Conservation (phyloP, 2,329 filamentous ascomycete genomes). For the Aspergillus sergii region DNA sequence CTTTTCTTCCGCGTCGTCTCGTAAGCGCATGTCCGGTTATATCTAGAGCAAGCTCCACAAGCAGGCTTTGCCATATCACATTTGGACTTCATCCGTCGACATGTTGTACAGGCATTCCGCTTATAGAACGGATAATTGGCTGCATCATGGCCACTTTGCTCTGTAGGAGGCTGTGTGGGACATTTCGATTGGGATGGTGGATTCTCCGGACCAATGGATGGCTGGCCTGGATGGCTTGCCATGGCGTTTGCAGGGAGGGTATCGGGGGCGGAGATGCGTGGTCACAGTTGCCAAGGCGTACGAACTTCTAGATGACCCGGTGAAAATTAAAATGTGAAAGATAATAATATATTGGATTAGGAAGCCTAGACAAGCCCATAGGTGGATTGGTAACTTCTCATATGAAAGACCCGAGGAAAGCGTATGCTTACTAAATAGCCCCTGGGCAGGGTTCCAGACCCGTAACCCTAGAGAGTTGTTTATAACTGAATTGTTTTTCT, state of each 20-base stretch:
- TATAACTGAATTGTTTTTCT: no score
- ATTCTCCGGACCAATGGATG: neutral
- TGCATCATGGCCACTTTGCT: neutral
- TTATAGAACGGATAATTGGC: neutral
- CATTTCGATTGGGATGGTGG: neutral
- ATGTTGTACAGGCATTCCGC: no score
- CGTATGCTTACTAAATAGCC: neutral
- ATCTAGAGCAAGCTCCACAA: no score
- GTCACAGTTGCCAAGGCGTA: neutral
- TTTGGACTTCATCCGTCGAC: no score
- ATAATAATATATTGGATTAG: neutral
- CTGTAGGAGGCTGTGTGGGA: neutral
- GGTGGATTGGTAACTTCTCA: neutral
- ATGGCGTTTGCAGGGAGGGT: neutral
- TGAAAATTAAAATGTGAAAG: neutral
- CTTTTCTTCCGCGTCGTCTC: no score
- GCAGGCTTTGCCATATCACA: no score
- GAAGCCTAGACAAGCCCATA: neutral
- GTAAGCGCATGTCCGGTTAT: no score
- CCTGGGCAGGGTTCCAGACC: no score
- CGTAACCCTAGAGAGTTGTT: no score
- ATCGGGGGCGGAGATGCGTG: neutral
- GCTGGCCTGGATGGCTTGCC: neutral
- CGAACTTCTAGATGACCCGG: neutral
- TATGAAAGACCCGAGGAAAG: neutral